phyloP scores from a whole-genome alignment of 148 eudicot species.

The Amaranthus palmeri region DNA sequence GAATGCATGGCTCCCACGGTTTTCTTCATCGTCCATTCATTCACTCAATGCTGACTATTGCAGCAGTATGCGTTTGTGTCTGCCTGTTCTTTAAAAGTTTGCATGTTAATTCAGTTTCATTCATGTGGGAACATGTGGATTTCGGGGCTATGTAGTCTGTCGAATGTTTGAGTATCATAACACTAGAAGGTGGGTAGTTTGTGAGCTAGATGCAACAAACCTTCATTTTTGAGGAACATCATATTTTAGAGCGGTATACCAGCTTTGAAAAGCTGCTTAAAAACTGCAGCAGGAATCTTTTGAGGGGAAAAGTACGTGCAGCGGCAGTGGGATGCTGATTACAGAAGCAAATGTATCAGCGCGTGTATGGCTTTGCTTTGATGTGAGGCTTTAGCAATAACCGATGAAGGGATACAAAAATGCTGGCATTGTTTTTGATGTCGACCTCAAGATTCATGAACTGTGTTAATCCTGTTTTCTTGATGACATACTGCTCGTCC shows the following conservation, averaged over 20 bases:
- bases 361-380: not conserved
- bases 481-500: not conserved
- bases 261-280: not conserved
- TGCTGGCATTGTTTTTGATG: conserved; percentile 1
- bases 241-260: not conserved
- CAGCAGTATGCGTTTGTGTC: conserved; percentile 91
- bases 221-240: not conserved
- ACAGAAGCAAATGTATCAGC: not conserved
- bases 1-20: conserved; percentile 40
- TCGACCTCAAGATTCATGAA: not conserved
- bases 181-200: not conserved
- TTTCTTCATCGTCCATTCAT: conserved; percentile 67
- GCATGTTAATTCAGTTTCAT: conserved; percentile 41
- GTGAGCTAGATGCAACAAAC: not conserved
- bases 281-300: conserved; percentile 2
- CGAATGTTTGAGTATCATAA: not conserved
- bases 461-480: not conserved
- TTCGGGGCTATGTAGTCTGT: conserved; percentile 44
- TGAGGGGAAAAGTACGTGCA: not conserved
- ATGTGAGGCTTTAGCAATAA: not conserved
- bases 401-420: not conserved
- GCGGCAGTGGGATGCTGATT: not conserved
- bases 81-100: conserved; percentile 58
- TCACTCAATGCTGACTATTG: conserved; percentile 77
- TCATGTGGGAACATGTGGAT: conserved; percentile 57